Conservation (phyloP, 2,329 filamentous ascomycete genomes). For the Colletotrichum shisoi region DNA sequence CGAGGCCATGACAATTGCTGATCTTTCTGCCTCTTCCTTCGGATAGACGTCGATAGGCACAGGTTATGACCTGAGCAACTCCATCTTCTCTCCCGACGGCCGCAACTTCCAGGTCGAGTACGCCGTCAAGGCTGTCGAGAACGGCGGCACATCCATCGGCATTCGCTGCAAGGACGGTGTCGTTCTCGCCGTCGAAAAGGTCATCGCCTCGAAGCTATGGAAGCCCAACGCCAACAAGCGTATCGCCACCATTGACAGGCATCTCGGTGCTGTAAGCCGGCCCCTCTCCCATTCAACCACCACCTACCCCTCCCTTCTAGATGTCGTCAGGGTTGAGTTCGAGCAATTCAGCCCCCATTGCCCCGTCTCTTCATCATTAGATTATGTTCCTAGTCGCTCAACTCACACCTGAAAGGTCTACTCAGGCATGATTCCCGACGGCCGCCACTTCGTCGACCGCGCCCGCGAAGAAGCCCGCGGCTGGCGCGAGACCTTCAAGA, state of each 20-base stretch:
- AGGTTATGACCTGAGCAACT: constrained; percentile 99
- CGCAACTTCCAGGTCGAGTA: constrained; percentile 99
- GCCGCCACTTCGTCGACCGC: constrained; percentile 91
- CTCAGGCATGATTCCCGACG: constrained; percentile 92
- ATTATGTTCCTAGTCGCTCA: neutral
- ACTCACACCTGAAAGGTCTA: constrained; percentile 71
- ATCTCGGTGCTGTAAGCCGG: constrained; percentile 84
- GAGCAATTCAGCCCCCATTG: neutral
- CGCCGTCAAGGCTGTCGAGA: constrained; percentile 97
- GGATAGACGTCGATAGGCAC: constrained; percentile 98
- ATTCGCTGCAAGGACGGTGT: constrained; percentile 98
- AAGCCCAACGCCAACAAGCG: constrained; percentile 96
- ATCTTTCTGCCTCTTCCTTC: constrained; percentile 10
- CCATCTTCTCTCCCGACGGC: constrained; percentile 98
- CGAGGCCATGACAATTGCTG: neutral
- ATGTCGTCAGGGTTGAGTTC: no score
- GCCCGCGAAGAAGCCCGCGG: constrained; percentile 90
- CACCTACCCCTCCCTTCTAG: constrained; percentile 10
- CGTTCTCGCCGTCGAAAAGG: constrained; percentile 95
- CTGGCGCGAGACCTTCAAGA: constrained; percentile 95
- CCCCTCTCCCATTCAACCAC: constrained; percentile 6
- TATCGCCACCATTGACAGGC: constrained; percentile 92
- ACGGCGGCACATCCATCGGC: constrained; percentile 93
- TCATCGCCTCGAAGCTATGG: constrained; percentile 92
- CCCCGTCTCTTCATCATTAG: neutral